Evolutionary conservation across 139 green algal genomes (phyloP), one percentile per base, ranked within the genome.

Genomic region (Tetratostichococcus sp.): DNA sequence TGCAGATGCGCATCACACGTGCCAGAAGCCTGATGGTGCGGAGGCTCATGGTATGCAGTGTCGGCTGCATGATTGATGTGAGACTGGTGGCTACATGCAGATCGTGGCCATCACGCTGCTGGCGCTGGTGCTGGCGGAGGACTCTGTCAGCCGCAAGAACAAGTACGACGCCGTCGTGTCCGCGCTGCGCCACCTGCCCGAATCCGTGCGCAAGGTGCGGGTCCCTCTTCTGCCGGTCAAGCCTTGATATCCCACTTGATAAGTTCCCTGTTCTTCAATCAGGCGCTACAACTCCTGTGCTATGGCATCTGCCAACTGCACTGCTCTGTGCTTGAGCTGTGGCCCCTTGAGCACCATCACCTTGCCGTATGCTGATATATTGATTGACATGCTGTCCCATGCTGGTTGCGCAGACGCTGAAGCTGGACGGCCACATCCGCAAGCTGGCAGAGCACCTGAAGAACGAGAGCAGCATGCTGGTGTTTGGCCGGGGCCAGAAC

Each of bases 31-130:
- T n/a, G n/a, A n/a, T n/a, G n/a, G n/a, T n/a, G n/a, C n/a, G n/a
- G n/a, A n/a, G n/a, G n/a, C n/a, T n/a, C n/a, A n/a, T n/a, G n/a
- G n/a, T n/a, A n/a, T n/a, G n/a, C n/a, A n/a, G n/a, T n/a, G n/a
- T n/a, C n/a, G n/a, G n/a, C n/a, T n/a, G n/a, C n/a, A n/a, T n/a
- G n/a, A 11, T 11, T 50, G 39, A 50, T 6, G 39, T 50, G 39
- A 21, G 39, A 11, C 11, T 50, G 6, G 6, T 6, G 39, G 8
- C 39, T 50, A 11, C 39, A 50, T 11, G 11, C 86, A 91, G 77
- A 93, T 94, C 70, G 85, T 90, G 42, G 88, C 86, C 57, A 83
- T 94, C 69, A 85, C 81, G 50, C 85, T 94, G 78, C 83, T 94
- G 65, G 82, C 87, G 11, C 78, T 94, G 57, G 82, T 84, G 67